Evolutionary conservation across 441 rosid species (phyloP).

Genomic region (Adansonia rubrostipa): DNA sequence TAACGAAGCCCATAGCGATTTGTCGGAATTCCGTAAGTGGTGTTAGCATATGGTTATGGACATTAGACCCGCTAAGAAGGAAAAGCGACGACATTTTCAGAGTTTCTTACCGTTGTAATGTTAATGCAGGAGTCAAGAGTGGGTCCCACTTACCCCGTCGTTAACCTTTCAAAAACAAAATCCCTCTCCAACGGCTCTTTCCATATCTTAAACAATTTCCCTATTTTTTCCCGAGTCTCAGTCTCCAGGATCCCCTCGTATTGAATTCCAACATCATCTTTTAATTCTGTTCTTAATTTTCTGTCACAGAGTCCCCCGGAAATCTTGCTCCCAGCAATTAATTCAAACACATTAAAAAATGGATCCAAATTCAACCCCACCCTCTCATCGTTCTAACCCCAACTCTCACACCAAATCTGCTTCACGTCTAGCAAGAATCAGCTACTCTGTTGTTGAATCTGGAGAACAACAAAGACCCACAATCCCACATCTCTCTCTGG

Average conservation of each 20-base stretch:
- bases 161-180: not conserved
- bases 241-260: not conserved
- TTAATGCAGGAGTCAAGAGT: not conserved
- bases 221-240: not conserved
- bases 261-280: not conserved
- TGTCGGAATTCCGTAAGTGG: too few species aligned
- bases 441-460: constrained; percentile 33
- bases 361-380: constrained; percentile 56
- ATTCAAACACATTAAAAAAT: constrained; percentile 32
- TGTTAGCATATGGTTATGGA: too few species aligned
- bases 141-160: not conserved
- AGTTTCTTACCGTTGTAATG: not conserved
- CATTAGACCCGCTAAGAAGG: too few species aligned
- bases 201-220: not conserved
- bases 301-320: not conserved
- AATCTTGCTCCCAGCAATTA: constrained; percentile 30
- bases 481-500: constrained; percentile 46
- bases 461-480: constrained; percentile 33
- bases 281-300: not conserved
- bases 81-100: too few species aligned
- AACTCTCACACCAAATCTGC: constrained; percentile 52
- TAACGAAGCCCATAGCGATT: too few species aligned
- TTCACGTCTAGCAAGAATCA: constrained; percentile 56
- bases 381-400: constrained; percentile 55
- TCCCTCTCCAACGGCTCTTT: constrained; percentile 5